Conservation (phyloP, 2,329 filamentous ascomycete genomes). For the Talaromyces sp. region DNA sequence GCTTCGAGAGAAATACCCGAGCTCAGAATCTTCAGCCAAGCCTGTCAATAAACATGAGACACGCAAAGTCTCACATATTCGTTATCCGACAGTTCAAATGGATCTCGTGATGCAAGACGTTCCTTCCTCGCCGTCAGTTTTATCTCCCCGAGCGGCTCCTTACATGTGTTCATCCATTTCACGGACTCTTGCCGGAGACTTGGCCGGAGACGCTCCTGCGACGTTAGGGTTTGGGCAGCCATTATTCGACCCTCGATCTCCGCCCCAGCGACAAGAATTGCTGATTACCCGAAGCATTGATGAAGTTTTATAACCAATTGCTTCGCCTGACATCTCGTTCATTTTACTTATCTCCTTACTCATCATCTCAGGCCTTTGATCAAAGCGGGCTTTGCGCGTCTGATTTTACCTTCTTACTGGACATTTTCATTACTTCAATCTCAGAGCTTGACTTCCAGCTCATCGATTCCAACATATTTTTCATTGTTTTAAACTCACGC, state of each 20-base stretch:
- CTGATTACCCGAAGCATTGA: constrained; percentile 47
- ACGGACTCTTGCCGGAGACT: constrained; percentile 33
- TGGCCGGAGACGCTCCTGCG: constrained; percentile 23
- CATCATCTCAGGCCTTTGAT: constrained; percentile 28
- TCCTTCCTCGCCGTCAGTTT: constrained; percentile 37
- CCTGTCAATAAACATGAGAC: constrained; percentile 11
- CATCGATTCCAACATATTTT: constrained; percentile 9
- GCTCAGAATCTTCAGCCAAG: constrained; percentile 17
- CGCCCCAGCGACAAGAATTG: constrained; percentile 36
- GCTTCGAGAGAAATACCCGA: constrained; percentile 36
- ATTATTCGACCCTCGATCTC: constrained; percentile 40
- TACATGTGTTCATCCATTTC: constrained; percentile 42
- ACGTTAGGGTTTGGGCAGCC: constrained; percentile 23
- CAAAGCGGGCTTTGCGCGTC: constrained; percentile 44
- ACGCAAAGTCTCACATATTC: constrained; percentile 14
- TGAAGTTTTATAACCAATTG: constrained; percentile 39
- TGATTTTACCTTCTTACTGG: constrained; percentile 21
- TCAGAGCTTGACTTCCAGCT: not conserved
- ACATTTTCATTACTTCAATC: constrained; percentile 13
- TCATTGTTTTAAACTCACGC: constrained; percentile 19
- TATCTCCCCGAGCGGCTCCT: constrained; percentile 45
- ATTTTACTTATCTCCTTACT: constrained; percentile 20
- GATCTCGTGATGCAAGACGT: constrained; percentile 39
- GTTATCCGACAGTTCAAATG: constrained; percentile 30
- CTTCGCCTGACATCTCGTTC: constrained; percentile 11